Base-by-base conservation (phyloP, 371 early-diverging fungal species). In the Mucor plumbeus region DNA sequence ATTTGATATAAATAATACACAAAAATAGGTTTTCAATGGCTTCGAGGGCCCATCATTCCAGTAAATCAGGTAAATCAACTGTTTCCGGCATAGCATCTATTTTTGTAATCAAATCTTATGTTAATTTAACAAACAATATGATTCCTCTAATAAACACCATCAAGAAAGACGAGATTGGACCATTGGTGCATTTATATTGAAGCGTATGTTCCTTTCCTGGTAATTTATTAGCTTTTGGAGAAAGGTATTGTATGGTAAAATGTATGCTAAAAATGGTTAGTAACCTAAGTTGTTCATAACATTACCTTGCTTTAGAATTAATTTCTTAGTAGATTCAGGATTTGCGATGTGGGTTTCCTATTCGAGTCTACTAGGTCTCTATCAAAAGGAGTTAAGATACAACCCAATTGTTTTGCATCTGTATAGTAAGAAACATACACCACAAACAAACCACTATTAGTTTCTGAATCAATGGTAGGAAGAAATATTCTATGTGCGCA, bases 1-100 rank as follows among this genome's bases (percentile, higher is more conserved):
- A n/a, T n/a, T n/a, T n/a, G n/a, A n/a, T n/a, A n/a, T 10, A 33
- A 26, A 73, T 11, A 62, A 35, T 63, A 65, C 68, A 76, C 81
- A 59, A 82, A 83, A 3, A 74, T 75, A 31, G 75, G 78, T 17
- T 69, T 8, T 79, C 83, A 50, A 83, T 74, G 9, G 69, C 77
- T 13, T 80, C 77, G 5, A 83, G 55, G 0, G 83, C 75, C 33
- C 62, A 73, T 19, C 79, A 58, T 36, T 69, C 65, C 63, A 75
- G 69, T 17, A 78, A 40, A 47, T 74, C 68, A 34, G 56, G 33
- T 7, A 73, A 56, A 56, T 82, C 63, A 3, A 70, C 48, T 0
- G 58, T 56, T 17, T 55, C 26, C 3, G 13, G 72, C 13, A 47
- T 39, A 5, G 31, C 44, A 17, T 80, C 75, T 44, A 79, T 70